Conservation (phyloP, 1,139 yeast species). For the Saccharomyces pastorianus region DNA sequence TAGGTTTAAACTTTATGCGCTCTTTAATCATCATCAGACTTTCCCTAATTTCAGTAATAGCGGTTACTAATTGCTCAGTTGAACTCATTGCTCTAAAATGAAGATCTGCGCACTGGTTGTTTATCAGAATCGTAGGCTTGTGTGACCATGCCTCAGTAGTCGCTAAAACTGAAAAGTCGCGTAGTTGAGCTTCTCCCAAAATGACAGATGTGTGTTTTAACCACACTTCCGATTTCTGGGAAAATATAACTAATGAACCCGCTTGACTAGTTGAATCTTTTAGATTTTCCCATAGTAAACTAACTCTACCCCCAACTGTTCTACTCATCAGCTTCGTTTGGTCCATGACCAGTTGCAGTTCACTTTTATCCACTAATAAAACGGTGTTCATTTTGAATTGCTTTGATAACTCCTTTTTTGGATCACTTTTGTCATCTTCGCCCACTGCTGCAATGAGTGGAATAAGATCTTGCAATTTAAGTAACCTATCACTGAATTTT, state of each 20-base stretch:
- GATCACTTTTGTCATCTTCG: slow-evolving; percentile 4
- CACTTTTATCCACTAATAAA: slow-evolving; percentile 18
- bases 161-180: slow-evolving; percentile 13
- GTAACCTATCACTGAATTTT: slow-evolving; percentile 19
- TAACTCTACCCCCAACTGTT: slow-evolving; percentile 26
- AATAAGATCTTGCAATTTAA: slow-evolving; percentile 14
- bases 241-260: slow-evolving; percentile 18
- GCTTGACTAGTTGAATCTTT: slow-evolving; percentile 20
- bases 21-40: slow-evolving; percentile 9
- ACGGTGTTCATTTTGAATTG: slow-evolving; percentile 17
- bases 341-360: slow-evolving; percentile 21
- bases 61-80: slow-evolving; percentile 14
- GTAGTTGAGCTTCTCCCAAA: slow-evolving; percentile 17
- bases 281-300: slow-evolving; percentile 18
- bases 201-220: slow-evolving; percentile 15
- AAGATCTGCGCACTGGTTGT: slow-evolving; percentile 15
- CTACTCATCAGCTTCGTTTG: slow-evolving; percentile 24
- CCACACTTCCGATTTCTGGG: slow-evolving; percentile 17
- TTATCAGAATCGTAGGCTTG: slow-evolving; percentile 14
- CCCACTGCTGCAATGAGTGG: slow-evolving; percentile 5
- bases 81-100: slow-evolving; percentile 20
- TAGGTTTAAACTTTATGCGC: slow-evolving; percentile 3
- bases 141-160: slow-evolving; percentile 17
- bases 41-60: slow-evolving; percentile 13
- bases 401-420: slow-evolving; percentile 6